These are phyloP conservation scores for Spathaspora sp. DNA, from an alignment of 805 yeast genomes.

Conservation along the genomic window DNA sequence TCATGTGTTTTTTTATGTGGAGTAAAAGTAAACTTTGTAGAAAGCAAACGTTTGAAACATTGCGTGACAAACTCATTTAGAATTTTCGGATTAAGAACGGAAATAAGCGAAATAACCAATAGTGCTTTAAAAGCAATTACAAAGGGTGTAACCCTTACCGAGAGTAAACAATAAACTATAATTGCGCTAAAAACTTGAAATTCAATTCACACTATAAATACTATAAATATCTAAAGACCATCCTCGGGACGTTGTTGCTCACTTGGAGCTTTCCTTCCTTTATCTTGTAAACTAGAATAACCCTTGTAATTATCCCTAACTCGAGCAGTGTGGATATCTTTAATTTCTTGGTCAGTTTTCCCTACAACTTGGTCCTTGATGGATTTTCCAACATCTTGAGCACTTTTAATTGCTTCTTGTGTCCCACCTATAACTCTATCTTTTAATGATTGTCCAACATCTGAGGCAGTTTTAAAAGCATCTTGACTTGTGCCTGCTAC, in stretches of 20 bases:
- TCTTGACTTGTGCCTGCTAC: conserved; percentile 33
- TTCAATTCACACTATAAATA: not conserved
- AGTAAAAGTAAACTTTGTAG: not conserved
- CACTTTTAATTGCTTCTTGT: conserved; percentile 3
- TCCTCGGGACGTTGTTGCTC: conserved; percentile 48
- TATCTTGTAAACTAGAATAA: conserved; percentile 39
- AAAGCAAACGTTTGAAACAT: not conserved
- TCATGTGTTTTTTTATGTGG: not conserved
- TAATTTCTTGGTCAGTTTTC: conserved; percentile 15
- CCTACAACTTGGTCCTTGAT: conserved; percentile 2
- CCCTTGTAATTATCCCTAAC: conserved; percentile 25
- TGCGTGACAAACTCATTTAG: not conserved
- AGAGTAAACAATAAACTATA: too few species aligned
- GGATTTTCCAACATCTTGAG: not conserved
- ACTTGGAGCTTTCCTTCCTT: conserved; percentile 37
- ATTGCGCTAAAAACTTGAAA: too few species aligned
- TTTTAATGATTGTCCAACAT: not conserved
- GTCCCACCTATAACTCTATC: not conserved
- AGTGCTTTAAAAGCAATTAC: too few species aligned
- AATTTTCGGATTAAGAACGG: not conserved
- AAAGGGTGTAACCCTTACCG: too few species aligned
- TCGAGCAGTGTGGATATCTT: not conserved
- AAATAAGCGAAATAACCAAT: too few species aligned
- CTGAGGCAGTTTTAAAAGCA: not conserved
- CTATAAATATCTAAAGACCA: conserved; percentile 22